Base-by-base conservation (phyloP, 2,329 filamentous ascomycete genomes). In the Fusarium graminum region DNA sequence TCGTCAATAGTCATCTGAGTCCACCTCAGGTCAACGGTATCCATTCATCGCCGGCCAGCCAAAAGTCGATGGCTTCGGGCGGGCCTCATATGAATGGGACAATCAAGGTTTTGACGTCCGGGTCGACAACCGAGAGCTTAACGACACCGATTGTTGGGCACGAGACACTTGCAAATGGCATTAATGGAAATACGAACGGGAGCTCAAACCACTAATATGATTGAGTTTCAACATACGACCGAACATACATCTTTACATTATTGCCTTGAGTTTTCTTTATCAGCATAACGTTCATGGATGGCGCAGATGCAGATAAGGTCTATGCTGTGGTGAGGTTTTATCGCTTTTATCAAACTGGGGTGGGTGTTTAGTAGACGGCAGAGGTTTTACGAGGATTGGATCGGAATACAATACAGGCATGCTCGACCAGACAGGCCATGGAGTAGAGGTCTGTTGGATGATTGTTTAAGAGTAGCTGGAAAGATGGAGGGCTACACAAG, bases 1-100 rank as follows among this genome's bases (percentile, higher is more conserved):
- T 88, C 47, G 54, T 88, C 59, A 78, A 79, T 29, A 80, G 79
- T n/a, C 75, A 78, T 34, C 76, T 79, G 56, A 83, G 80, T 53
- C 78, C 82, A 6, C 75, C 77, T 22, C 72, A 82, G 12, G 70
- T 80, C 12, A 86, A 85, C 45, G 85, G 83, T 22, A 74, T 80
- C 28, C 80, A 82, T 57, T 76, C 82, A 26, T 84, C 83, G 10
- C 82, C 83, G 1, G 75, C 74, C 22, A 82, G 81, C 63, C 75
- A 78, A 56, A 67, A 74, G 63, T 75, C 73, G 46, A 59, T 57
- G 53, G 68, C 50, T 54, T 75, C 56, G 57, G 63, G 67, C 22
- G 64, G 63, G 25, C 58, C 65, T 13, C 58, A 67, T n/a, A 58
- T 75, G 30, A 80, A 80, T 52, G 79, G 78, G 28, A 71, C 66